phyloP scores from a whole-genome alignment of 345 rosid genomes.

The Streptanthus diversifolius region DNA sequence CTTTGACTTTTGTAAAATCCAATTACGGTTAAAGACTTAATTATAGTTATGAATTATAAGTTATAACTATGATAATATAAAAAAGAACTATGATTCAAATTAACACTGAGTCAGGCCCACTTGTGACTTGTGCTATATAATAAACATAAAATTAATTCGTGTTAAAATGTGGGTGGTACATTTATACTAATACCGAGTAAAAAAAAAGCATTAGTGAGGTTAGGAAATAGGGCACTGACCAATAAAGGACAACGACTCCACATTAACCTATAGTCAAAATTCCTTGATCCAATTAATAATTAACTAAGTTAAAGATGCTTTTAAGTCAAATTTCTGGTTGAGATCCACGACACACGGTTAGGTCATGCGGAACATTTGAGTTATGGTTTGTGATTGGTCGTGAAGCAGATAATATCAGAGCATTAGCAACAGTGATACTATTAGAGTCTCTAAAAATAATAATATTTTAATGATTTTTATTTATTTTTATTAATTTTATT shows the following conservation, averaged over 20 bases:
- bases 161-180: background rate
- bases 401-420: background rate
- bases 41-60: background rate
- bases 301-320: background rate
- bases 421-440: too few species aligned
- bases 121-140: background rate
- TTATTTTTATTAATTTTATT: too few species aligned
- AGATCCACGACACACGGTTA: slow-evolving; percentile 30
- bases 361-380: slow-evolving; percentile 16
- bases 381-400: slow-evolving; percentile 11
- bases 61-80: background rate
- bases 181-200: slow-evolving; percentile 6
- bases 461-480: too few species aligned
- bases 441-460: too few species aligned
- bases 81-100: background rate
- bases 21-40: background rate
- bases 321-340: slow-evolving; percentile 25
- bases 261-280: slow-evolving; percentile 13
- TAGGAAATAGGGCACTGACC: slow-evolving; percentile 34
- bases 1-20: slow-evolving; percentile 26
- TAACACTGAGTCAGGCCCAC: background rate
- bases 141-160: background rate
- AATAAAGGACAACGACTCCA: slow-evolving; percentile 26
- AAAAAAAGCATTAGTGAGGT: slow-evolving; percentile 16
- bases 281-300: slow-evolving; percentile 13